A percentile compares a stretch with the other conserved stretches of the same genome.
These are phyloP conservation scores for Yamadazyma membranifaciens DNA, from an alignment of 1,139 yeast species.

Conservation along the genomic window DNA sequence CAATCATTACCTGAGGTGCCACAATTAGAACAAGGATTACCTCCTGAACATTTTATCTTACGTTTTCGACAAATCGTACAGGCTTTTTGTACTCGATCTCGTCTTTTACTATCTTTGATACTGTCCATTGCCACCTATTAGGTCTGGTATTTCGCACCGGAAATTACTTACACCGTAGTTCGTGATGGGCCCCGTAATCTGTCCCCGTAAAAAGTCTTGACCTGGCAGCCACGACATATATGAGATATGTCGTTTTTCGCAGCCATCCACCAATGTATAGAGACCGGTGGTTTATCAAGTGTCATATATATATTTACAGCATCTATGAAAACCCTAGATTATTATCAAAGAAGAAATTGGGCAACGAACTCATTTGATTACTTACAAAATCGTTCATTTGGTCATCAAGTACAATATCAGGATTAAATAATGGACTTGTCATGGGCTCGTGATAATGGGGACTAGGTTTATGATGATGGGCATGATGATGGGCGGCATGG, in stretches of 20 bases:
- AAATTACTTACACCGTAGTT: background rate
- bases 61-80: conserved; percentile 47
- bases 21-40: conserved; percentile 41
- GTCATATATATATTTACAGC: background rate
- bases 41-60: conserved; percentile 48
- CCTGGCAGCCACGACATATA: too few relatives aligned
- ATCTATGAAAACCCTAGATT: conserved; percentile 25
- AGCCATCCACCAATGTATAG: background rate
- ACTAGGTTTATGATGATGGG: background rate
- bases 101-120: conserved; percentile 13
- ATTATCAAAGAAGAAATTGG: conserved; percentile 43
- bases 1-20: conserved; percentile 16
- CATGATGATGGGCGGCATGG: too few relatives aligned
- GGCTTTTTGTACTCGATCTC: conserved; percentile 40
- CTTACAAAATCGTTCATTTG: conserved; percentile 11
- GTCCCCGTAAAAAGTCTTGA: background rate
- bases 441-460: background rate
- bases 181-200: conserved; percentile 1
- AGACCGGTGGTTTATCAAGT: too few relatives aligned
- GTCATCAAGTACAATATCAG: conserved; percentile 14
- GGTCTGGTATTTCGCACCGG: background rate
- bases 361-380: conserved; percentile 21
- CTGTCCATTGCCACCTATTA: background rate
- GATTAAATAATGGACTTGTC: background rate
- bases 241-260: too few relatives aligned